Percentiles rank a stretch among this genome's conserved stretches.
These are phyloP conservation scores for Cyberlindnera suaveolens DNA, from an alignment of 805 yeast species.

Conservation along the genomic window DNA sequence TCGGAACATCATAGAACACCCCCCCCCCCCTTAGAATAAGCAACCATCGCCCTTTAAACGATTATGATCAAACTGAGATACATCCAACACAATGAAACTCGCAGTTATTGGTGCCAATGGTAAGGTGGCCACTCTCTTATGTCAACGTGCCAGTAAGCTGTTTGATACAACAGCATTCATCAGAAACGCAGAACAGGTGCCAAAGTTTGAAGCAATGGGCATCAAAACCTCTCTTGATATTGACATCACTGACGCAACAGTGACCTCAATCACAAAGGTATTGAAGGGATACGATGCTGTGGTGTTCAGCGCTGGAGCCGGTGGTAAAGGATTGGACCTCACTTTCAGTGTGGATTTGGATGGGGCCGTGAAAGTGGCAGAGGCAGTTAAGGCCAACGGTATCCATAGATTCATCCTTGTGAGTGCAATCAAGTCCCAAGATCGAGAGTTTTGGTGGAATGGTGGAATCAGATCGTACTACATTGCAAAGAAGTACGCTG, in stretches of 20 bases:
- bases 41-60: too few species aligned
- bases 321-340: constrained; percentile 42
- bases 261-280: constrained; percentile 28
- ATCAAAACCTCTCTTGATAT: constrained; percentile 32
- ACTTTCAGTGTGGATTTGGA: constrained; percentile 54
- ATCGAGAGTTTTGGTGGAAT: constrained; percentile 38
- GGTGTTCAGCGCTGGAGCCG: constrained; percentile 58
- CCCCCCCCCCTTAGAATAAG: too few species aligned
- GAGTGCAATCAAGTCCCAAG: constrained; percentile 51
- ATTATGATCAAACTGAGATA: too few species aligned
- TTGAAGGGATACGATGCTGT: constrained; percentile 48
- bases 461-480: constrained; percentile 41
- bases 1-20: too few species aligned
- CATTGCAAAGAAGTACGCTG: constrained; percentile 59
- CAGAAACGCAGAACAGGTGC: constrained; percentile 39
- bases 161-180: constrained; percentile 39
- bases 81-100: constrained; percentile 22
- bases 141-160: constrained; percentile 24
- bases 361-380: constrained; percentile 51
- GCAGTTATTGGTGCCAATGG: constrained; percentile 60
- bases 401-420: constrained; percentile 44
- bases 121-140: constrained; percentile 44
- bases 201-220: constrained; percentile 32
- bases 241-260: constrained; percentile 31
- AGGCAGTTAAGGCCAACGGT: constrained; percentile 41